phyloP scores from a whole-genome alignment of 1,284 basidiomycete species.

The Papiliotrema fonsecae region DNA sequence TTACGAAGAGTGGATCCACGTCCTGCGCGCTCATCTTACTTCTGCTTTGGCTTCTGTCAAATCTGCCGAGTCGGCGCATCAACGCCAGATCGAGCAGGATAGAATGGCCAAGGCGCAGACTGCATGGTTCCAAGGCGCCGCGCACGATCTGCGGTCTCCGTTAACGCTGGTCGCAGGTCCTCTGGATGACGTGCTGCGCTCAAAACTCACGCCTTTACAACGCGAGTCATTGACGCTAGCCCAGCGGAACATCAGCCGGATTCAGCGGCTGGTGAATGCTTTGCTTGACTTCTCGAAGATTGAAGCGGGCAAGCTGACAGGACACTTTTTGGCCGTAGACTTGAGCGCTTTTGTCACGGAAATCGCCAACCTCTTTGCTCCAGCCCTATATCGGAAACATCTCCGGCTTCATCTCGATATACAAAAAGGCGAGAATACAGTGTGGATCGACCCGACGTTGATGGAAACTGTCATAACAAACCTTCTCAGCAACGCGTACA shows the following conservation, averaged over 20 bases:
- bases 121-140: slow-evolving; percentile 44
- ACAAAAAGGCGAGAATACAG: slow-evolving; percentile 26
- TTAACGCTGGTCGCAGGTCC: slow-evolving; percentile 39
- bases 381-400: slow-evolving; percentile 25
- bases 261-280: slow-evolving; percentile 42
- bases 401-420: slow-evolving; percentile 38
- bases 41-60: slow-evolving; percentile 34
- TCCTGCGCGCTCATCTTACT: slow-evolving; percentile 34
- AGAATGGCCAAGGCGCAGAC: slow-evolving; percentile 46
- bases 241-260: slow-evolving; percentile 33
- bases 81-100: slow-evolving; percentile 40
- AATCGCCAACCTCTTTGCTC: slow-evolving; percentile 45
- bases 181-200: slow-evolving; percentile 34
- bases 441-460: slow-evolving; percentile 43
- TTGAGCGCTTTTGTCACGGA: slow-evolving; percentile 41
- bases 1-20: slow-evolving; percentile 39
- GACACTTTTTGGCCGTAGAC: slow-evolving; percentile 39
- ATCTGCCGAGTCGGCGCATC: slow-evolving; percentile 39
- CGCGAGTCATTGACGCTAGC: slow-evolving; percentile 30
- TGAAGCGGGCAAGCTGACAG: slow-evolving; percentile 40
- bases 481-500: slow-evolving; percentile 45
- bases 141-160: slow-evolving; percentile 45
- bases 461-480: slow-evolving; percentile 47
- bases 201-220: slow-evolving; percentile 16
- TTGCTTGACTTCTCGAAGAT: slow-evolving; percentile 44